phyloP scores from a whole-genome alignment of 2,329 filamentous ascomycete genomes.

The Orbilia quercus region DNA sequence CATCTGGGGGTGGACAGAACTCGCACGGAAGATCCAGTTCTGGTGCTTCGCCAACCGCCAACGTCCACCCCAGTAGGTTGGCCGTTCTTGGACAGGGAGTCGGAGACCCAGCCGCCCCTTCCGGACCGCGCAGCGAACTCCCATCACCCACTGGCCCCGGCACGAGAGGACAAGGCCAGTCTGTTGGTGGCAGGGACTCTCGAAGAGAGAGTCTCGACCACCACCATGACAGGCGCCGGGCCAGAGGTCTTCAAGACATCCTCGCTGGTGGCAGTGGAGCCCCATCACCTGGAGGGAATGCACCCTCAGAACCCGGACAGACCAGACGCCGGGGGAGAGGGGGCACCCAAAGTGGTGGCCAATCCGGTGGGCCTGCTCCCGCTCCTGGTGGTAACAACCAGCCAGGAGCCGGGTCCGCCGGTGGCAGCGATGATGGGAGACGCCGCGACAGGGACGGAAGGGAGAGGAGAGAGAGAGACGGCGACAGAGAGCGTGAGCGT shows the following conservation, averaged over 20 bases:
- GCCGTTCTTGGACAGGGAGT: slow-evolving; percentile 31
- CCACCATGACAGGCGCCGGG: slow-evolving; percentile 58
- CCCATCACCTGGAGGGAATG: slow-evolving; percentile 55
- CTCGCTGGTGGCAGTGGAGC: slow-evolving; percentile 54
- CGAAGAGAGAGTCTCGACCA: slow-evolving; percentile 57
- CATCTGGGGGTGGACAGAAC: slow-evolving; percentile 41
- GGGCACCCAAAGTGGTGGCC: slow-evolving; percentile 42
- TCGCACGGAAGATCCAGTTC: slow-evolving; percentile 42
- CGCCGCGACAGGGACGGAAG: slow-evolving; percentile 47
- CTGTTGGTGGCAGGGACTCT: slow-evolving; percentile 43
- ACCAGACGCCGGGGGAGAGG: slow-evolving; percentile 54
- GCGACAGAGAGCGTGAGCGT: slow-evolving; percentile 58
- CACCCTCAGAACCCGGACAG: slow-evolving; percentile 46
- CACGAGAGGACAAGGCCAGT: slow-evolving; percentile 26
- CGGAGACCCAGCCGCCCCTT: slow-evolving; percentile 40
- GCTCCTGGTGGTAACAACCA: slow-evolving; percentile 18
- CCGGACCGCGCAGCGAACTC: slow-evolving; percentile 51
- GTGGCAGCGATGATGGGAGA: slow-evolving; percentile 56
- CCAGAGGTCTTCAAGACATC: slow-evolving; percentile 58
- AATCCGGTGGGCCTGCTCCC: slow-evolving; percentile 22
- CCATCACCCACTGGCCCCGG: slow-evolving; percentile 59
- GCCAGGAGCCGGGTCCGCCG: slow-evolving; percentile 37
- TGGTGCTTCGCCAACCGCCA: slow-evolving; percentile 34
- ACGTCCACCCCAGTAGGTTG: slow-evolving; percentile 50
- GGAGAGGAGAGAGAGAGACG: slow-evolving; percentile 54